Base-by-base conservation (phyloP, 768 basidiomycete species). In the Plicaturopsis crispa region DNA sequence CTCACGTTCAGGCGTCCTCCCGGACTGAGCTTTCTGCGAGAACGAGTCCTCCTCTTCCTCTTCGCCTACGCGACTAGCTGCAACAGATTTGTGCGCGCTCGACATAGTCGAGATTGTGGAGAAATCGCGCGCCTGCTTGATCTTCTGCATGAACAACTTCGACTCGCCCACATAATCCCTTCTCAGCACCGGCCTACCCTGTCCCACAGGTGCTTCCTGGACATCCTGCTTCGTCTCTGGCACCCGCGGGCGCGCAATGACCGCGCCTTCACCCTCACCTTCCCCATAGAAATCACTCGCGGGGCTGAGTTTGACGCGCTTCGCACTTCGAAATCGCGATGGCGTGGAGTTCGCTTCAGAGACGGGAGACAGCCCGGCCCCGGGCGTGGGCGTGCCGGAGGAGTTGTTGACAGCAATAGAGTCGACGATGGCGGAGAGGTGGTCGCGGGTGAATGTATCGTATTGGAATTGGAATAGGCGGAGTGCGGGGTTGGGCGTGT, bases 401-500 rank as follows among this genome's bases (percentile, higher is more conserved):
- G 77, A 75, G 0, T 80, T 77, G 45, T 84, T 80, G 28, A 84
- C 65, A n/a, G 89, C 91, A 43, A 97, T 93, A 2, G 90, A 88
- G 48, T 96, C 93, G 2, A 94, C 91, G 62, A 98, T 75, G 0
- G 87, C 90, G 2, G 89, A 90, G 31, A 98, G 75, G 54, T 96
- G 90, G 16, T 94, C 87, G 31, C 91, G 78, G 1, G 94, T 99
- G 53, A 87, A 93, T 0, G 94, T 97, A 57, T 99, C 94, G 53
- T 97, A 98, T 47, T 90, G 81, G 36, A 92, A 86, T 52, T 91
- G 85, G 62, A 98, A 97, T 24, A 97, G 70, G 10, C 83, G 80
- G 8, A 91, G 73, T 20, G 80, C 79, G 2, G 86, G 79, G 52
- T 89, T 86, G 19, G 80, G 83, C 19, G 61, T 31, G 22, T 67